Percentiles rank a stretch among this genome's conserved stretches.
Evolutionary conservation across 2,329 filamentous ascomycete genomes (phyloP).

Genomic region (Ambrosiella cleistominuta): DNA sequence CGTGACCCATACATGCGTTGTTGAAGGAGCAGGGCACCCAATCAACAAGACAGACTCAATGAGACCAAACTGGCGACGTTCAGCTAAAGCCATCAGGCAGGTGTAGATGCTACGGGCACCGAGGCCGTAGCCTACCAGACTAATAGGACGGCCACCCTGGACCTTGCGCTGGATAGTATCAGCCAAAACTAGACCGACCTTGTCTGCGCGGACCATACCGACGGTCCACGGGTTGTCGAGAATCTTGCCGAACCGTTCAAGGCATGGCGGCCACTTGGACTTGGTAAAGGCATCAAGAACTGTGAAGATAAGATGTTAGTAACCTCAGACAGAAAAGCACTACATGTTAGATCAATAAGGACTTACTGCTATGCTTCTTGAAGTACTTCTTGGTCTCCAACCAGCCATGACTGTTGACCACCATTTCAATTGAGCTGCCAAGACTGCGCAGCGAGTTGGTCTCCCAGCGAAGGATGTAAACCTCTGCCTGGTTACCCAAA

Average conservation of each 20-base stretch:
- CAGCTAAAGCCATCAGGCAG: conserved; percentile 63
- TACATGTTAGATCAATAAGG: neutral
- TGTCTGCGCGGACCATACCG: conserved; percentile 59
- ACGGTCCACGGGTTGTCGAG: conserved; percentile 70
- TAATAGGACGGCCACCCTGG: conserved; percentile 67
- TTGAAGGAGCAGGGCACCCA: conserved; percentile 61
- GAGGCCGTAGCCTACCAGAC: conserved; percentile 64
- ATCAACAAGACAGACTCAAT: conserved; percentile 76
- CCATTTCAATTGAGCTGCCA: conserved; percentile 57
- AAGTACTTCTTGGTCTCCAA: conserved; percentile 41
- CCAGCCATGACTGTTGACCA: conserved; percentile 73
- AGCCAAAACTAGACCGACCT: conserved; percentile 52
- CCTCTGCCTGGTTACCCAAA: conserved; percentile 54
- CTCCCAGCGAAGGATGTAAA: conserved; percentile 75
- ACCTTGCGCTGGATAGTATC: conserved; percentile 68
- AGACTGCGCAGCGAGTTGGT: conserved; percentile 58
- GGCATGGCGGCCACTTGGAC: conserved; percentile 40
- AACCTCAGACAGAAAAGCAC: conserved; percentile 17
- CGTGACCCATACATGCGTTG: conserved; percentile 54
- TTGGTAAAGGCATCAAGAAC: conserved; percentile 8
- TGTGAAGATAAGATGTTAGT: conserved; percentile 27
- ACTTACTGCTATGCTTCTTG: conserved; percentile 29
- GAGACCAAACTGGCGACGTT: conserved; percentile 66
- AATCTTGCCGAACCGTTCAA: conserved; percentile 53
- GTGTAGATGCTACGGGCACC: conserved; percentile 71